phyloP scores from a whole-genome alignment of 1,139 yeast species.

The Yamadazyma sp. region DNA sequence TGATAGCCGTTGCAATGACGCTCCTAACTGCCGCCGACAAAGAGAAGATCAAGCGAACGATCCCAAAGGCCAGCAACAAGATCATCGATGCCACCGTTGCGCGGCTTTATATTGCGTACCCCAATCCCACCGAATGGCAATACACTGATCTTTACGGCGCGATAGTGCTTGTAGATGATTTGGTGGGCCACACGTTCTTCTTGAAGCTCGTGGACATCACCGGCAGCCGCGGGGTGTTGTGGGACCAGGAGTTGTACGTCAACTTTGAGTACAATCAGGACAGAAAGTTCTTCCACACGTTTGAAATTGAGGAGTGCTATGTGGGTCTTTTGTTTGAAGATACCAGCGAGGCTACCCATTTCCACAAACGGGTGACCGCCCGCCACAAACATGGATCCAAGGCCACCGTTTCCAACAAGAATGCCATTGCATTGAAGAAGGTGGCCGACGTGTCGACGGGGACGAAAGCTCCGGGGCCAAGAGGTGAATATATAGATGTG shows the following conservation, averaged over 20 bases:
- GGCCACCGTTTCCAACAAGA: conserved; percentile 80
- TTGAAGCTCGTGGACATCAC: conserved; percentile 81
- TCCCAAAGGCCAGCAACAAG: conserved; percentile 87
- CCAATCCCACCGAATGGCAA: conserved; percentile 78
- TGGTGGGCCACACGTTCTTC: conserved; percentile 92
- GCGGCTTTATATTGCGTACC: conserved; percentile 84
- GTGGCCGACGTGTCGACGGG: conserved; percentile 9
- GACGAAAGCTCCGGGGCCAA: conserved; percentile 55
- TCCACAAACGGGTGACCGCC: conserved; percentile 71
- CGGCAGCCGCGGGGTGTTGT: conserved; percentile 81
- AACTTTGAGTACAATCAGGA: conserved; percentile 91
- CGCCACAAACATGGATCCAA: conserved; percentile 83
- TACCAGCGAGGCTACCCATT: conserved; percentile 82
- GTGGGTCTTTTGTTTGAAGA: conserved; percentile 93
- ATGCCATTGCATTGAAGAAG: conserved; percentile 75
- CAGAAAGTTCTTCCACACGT: conserved; percentile 89
- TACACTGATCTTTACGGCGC: conserved; percentile 92
- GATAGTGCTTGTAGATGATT: conserved; percentile 80
- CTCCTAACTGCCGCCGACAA: conserved; percentile 70
- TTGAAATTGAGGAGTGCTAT: conserved; percentile 87
- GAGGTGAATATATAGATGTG: conserved; percentile 60
- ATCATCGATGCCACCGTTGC: conserved; percentile 91
- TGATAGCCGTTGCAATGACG: no score
- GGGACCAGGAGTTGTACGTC: conserved; percentile 95
- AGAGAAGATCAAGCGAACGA: conserved; percentile 81